Evolutionary conservation across 495 filamentous ascomycete genomes (phyloP).

Genomic region (Diplogelasinospora grovesii): DNA sequence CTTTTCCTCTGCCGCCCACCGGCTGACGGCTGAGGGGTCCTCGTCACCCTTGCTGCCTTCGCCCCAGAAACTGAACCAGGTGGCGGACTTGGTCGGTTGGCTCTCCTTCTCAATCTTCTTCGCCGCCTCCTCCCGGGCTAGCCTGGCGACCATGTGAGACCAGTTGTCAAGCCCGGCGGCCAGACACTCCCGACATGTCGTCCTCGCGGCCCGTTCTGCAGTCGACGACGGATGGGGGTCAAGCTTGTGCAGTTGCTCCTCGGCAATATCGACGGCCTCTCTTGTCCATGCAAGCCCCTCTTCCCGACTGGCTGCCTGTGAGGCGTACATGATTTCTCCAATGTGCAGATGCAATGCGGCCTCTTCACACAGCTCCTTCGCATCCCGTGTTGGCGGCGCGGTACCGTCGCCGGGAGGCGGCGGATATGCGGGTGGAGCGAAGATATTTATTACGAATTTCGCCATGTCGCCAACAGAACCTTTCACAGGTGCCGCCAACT

Average conservation of each 20-base stretch:
- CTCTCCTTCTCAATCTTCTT: slow-evolving; percentile 20
- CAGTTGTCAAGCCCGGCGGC: slow-evolving; percentile 67
- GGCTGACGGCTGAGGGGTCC: slow-evolving; percentile 19
- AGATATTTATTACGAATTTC: slow-evolving; percentile 30
- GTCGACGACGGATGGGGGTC: background rate
- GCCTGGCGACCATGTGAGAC: slow-evolving; percentile 57
- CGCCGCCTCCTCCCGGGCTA: slow-evolving; percentile 48
- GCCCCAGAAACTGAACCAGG: slow-evolving; percentile 47
- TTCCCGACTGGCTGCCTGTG: slow-evolving; percentile 32
- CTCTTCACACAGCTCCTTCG: slow-evolving; percentile 67
- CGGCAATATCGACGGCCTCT: slow-evolving; percentile 64
- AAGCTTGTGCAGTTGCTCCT: slow-evolving; percentile 43
- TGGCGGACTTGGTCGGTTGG: slow-evolving; percentile 5
- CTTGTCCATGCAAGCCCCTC: slow-evolving; percentile 79
- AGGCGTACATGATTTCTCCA: slow-evolving; percentile 83
- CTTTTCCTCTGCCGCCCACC: slow-evolving; percentile 48
- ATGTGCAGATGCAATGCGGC: slow-evolving; percentile 83
- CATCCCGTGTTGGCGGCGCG: slow-evolving; percentile 51
- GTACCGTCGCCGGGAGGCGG: slow-evolving; percentile 58
- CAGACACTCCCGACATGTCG: slow-evolving; percentile 66
- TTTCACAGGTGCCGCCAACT: slow-evolving; percentile 3
- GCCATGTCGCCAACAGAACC: slow-evolving; percentile 17
- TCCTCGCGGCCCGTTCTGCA: slow-evolving; percentile 27
- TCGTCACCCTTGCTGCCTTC: slow-evolving; percentile 17
- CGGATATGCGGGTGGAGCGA: slow-evolving; percentile 56